Conservation (phyloP, 23 red algal genomes). For the Gracilariopsis chorda region DNA sequence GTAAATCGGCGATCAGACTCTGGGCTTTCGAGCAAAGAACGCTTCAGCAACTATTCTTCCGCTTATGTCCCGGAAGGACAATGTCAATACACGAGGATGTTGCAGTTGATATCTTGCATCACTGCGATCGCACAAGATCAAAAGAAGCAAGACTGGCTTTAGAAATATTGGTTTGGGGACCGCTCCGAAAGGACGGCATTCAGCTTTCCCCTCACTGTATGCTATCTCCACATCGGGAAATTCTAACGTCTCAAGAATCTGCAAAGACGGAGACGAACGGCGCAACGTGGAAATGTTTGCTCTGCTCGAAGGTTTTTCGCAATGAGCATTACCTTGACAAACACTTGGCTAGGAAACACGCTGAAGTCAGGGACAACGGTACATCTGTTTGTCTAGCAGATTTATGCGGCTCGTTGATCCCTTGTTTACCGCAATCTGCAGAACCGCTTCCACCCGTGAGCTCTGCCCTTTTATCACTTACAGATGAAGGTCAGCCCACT, state of each 20-base stretch:
- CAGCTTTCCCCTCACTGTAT: conserved; percentile 31
- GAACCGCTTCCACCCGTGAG: conserved; percentile 1
- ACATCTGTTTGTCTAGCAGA: conserved; percentile 40
- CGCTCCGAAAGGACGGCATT: not conserved
- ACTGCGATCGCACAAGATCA: conserved; percentile 58
- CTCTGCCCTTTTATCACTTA: not conserved
- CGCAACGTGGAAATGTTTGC: conserved; percentile 33
- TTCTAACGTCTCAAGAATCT: conserved; percentile 29
- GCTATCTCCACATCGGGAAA: conserved; percentile 9
- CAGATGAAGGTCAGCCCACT: not conserved
- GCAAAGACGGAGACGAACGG: not conserved
- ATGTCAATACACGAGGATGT: conserved; percentile 5
- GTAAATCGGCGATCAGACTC: too few relatives aligned
- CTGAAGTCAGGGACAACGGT: conserved; percentile 4
- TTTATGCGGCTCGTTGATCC: conserved; percentile 38
- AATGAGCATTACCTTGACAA: conserved; percentile 61
- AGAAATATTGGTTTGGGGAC: conserved; percentile 35
- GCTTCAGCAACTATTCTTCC: too few relatives aligned
- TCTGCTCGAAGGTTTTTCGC: conserved; percentile 45
- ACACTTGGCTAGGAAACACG: conserved; percentile 54
- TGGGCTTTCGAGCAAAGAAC: too few relatives aligned
- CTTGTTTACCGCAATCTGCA: conserved; percentile 23
- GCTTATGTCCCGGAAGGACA: not conserved
- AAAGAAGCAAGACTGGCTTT: conserved; percentile 41
- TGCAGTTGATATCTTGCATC: conserved; percentile 17